Evolutionary conservation across 2,329 filamentous ascomycete species (phyloP).

Genomic region (Pseudopithomyces maydicus): DNA sequence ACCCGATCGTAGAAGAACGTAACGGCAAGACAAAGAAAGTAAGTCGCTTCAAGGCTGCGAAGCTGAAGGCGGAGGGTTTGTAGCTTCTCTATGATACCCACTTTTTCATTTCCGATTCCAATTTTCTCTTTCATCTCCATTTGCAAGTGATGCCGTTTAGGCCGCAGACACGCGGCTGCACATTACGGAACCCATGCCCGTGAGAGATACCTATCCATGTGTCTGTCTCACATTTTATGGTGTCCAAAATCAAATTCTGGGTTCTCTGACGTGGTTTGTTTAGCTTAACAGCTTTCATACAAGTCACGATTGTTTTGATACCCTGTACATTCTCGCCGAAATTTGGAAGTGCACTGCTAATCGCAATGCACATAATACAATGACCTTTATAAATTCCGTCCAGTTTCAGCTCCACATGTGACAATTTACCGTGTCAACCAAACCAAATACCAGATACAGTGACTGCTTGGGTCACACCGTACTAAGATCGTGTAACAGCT

Average conservation of each 20-base stretch:
- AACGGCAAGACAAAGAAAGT: slow-evolving; percentile 64
- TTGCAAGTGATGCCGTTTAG: neutral
- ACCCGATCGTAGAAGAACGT: slow-evolving; percentile 70
- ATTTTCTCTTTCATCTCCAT: neutral
- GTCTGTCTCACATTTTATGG: slow-evolving; percentile 45
- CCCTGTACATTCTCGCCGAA: slow-evolving; percentile 31
- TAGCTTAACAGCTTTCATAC: slow-evolving; percentile 28
- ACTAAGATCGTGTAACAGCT: too few species aligned
- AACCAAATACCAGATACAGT: too few species aligned
- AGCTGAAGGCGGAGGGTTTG: slow-evolving; percentile 52
- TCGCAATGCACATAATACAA: too few species aligned
- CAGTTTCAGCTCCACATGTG: too few species aligned
- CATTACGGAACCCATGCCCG: slow-evolving; percentile 42
- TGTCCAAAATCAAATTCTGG: slow-evolving; percentile 39
- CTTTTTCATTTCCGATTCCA: neutral
- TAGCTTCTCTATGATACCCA: slow-evolving; percentile 19
- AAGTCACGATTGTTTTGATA: slow-evolving; percentile 33
- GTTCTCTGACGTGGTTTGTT: slow-evolving; percentile 40
- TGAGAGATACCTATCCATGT: slow-evolving; percentile 43
- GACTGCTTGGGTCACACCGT: too few species aligned
- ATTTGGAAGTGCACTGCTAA: slow-evolving; percentile 2
- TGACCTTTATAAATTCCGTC: too few species aligned
- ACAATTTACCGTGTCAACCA: too few species aligned
- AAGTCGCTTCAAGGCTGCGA: slow-evolving; percentile 76
- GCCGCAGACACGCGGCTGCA: neutral